A percentile compares a stretch with the other conserved stretches of the same genome.
phyloP scores from a whole-genome alignment of 495 filamentous ascomycete genomes.

The Penicillium manginii region DNA sequence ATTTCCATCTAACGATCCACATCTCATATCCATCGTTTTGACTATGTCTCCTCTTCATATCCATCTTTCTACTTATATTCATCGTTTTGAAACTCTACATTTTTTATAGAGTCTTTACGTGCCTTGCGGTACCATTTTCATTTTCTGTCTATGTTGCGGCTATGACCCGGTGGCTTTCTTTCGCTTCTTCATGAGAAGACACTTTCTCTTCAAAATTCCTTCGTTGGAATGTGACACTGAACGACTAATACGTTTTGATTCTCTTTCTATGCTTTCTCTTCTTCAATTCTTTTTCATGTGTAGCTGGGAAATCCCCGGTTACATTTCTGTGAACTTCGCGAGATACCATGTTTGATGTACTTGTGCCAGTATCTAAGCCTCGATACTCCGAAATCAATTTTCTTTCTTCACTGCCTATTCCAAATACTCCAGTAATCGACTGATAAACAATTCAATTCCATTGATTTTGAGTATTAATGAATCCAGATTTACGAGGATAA shows the following conservation, averaged over 20 bases:
- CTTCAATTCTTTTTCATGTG: conserved; percentile 4
- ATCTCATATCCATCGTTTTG: conserved; percentile 33
- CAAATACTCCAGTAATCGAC: not conserved
- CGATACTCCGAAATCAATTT: conserved; percentile 18
- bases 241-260: conserved; percentile 26
- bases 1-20: conserved; percentile 36
- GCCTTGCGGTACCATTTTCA: conserved; percentile 5
- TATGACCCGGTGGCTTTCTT: conserved; percentile 26
- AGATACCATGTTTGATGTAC: conserved; percentile 35
- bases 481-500: too few species aligned
- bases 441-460: too few species aligned
- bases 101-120: conserved; percentile 19
- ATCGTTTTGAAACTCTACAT: not conserved
- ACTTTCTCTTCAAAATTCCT: conserved; percentile 15
- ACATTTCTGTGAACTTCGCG: conserved; percentile 28
- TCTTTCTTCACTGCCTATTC: not conserved
- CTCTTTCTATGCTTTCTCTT: not conserved
- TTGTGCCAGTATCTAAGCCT: conserved; percentile 26
- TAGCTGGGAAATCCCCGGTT: conserved; percentile 16
- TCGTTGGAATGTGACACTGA: conserved; percentile 17
- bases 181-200: conserved; percentile 10
- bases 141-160: conserved; percentile 14
- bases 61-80: conserved; percentile 3
- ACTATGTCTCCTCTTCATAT: conserved; percentile 13
- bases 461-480: too few species aligned